Evolutionary conservation across 2,329 filamentous ascomycete species (phyloP).

Genomic region (Volutella citrinella): DNA sequence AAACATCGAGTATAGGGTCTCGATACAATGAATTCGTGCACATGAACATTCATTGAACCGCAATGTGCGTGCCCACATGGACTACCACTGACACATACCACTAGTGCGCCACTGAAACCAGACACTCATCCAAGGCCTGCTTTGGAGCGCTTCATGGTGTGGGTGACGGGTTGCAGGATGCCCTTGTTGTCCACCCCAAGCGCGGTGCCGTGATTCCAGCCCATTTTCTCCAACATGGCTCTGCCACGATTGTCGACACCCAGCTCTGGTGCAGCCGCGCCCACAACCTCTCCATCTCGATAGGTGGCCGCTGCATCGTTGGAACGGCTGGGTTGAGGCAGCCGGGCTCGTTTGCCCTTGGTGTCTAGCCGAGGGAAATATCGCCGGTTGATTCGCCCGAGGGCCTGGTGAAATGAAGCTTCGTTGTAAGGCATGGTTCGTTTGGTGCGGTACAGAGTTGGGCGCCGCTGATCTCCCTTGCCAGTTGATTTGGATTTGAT

Average conservation of each 20-base stretch:
- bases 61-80: too few relatives aligned
- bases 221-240: constrained; percentile 94
- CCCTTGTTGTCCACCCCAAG: constrained; percentile 84
- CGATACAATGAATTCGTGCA: constrained; percentile 61
- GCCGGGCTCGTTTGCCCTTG: constrained; percentile 32
- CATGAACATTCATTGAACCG: too few relatives aligned
- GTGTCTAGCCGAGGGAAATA: constrained; percentile 55
- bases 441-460: constrained; percentile 71
- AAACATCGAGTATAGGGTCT: constrained; percentile 62
- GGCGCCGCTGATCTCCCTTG: constrained; percentile 68
- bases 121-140: constrained; percentile 81
- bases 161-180: constrained; percentile 79
- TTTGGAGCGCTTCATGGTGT: constrained; percentile 83
- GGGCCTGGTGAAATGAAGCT: constrained; percentile 44
- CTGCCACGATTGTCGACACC: constrained; percentile 79
- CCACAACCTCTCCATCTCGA: constrained; percentile 84
- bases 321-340: constrained; percentile 22
- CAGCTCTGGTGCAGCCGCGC: constrained; percentile 79
- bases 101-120: too few relatives aligned
- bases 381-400: constrained; percentile 39
- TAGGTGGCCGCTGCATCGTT: constrained; percentile 45
- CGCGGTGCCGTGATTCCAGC: constrained; percentile 84
- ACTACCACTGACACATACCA: too few relatives aligned
- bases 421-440: constrained; percentile 62
- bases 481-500: constrained; percentile 84